A percentile compares a stretch with the other conserved stretches of the same genome.
phyloP scores from a whole-genome alignment of 106 monocot species.

The Gastrodia elata region DNA sequence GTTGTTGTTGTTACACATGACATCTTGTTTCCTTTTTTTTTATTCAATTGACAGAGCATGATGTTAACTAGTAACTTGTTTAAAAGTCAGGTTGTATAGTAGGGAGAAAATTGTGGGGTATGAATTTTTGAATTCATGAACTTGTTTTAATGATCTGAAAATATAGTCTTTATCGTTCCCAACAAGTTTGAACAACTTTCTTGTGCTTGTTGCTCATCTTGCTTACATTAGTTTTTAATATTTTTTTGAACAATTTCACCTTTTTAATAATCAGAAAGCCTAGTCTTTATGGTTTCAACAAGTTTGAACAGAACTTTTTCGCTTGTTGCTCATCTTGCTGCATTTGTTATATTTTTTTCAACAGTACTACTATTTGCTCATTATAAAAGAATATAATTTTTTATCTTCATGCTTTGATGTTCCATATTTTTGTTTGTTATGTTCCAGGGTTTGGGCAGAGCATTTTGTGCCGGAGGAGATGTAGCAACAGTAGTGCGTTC shows the following conservation, averaged over 20 bases:
- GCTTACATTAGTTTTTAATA: too few species aligned
- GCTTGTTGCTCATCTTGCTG: not conserved
- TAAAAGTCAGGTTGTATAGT: slow-evolving; percentile 3
- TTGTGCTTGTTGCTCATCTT: not conserved
- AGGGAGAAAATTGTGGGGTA: not conserved
- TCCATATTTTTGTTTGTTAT: slow-evolving; percentile 5
- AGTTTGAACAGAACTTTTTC: not conserved
- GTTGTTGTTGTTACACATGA: too few species aligned
- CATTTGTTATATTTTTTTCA: not conserved
- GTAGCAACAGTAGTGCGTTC: slow-evolving; percentile 58
- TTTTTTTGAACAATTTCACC: too few species aligned
- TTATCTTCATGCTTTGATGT: not conserved
- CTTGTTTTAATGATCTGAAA: not conserved
- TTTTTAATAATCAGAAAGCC: not conserved
- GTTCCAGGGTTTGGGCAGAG: slow-evolving; percentile 82
- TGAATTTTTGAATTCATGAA: not conserved
- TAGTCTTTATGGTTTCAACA: not conserved
- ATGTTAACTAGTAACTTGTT: not conserved
- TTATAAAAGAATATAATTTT: not conserved
- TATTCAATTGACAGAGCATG: not conserved
- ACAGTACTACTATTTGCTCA: not conserved
- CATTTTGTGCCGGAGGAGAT: slow-evolving; percentile 99
- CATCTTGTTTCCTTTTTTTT: not conserved
- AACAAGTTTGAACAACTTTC: not conserved
- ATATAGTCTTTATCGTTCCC: not conserved